Conservation (phyloP, 2,329 filamentous ascomycete species). For the Botrytis sinoallii region DNA sequence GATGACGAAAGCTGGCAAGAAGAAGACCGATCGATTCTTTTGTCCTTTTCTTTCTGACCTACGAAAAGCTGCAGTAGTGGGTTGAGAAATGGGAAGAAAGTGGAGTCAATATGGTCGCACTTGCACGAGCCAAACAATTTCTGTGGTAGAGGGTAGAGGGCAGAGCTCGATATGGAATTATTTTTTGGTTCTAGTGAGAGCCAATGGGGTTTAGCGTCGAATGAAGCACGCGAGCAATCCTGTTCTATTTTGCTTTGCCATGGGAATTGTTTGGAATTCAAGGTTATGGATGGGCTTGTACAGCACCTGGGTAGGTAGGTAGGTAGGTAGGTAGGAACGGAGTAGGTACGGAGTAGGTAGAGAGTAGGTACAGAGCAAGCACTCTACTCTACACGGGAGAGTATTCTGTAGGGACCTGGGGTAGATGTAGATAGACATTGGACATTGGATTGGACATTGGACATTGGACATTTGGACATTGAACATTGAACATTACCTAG, state of each 20-base stretch:
- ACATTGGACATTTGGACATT: no score
- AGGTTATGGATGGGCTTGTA: background rate
- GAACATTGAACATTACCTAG: no score
- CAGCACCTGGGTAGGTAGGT: background rate
- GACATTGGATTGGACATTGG: no score
- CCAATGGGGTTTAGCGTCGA: background rate
- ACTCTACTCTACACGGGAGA: background rate
- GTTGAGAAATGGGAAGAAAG: background rate
- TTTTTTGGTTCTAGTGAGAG: background rate
- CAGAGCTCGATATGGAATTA: background rate
- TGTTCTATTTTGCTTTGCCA: background rate
- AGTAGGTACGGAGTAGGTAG: no score
- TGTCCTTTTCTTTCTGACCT: background rate
- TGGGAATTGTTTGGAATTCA: background rate
- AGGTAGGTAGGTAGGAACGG: no score
- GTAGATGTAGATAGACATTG: no score
- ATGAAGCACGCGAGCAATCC: background rate
- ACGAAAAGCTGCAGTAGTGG: conserved; percentile 4
- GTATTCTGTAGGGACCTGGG: background rate
- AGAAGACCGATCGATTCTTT: background rate
- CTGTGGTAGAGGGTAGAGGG: background rate
- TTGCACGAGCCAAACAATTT: conserved; percentile 1
- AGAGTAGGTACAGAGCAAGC: background rate
- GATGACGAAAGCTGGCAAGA: conserved; percentile 12
- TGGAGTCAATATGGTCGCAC: background rate